These are phyloP conservation scores for Xenosphaeropsis pyriputrescens DNA, from an alignment of 2,329 filamentous ascomycete species.

Conservation along the genomic window DNA sequence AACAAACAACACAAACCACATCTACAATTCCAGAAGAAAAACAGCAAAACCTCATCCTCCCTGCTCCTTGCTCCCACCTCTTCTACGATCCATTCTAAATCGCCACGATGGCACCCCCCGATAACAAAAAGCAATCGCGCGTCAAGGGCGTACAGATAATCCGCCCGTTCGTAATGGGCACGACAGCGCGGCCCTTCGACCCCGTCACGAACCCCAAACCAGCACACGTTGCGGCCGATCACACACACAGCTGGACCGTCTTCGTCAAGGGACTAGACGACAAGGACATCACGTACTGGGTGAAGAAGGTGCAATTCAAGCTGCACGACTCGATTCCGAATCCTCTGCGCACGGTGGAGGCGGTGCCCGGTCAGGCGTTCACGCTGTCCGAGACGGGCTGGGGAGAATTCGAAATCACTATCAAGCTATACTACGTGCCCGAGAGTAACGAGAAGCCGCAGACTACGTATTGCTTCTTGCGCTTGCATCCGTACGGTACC, in stretches of 20 bases:
- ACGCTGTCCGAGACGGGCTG: slow-evolving; percentile 86
- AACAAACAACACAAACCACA: neutral
- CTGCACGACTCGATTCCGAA: slow-evolving; percentile 95
- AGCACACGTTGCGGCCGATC: slow-evolving; percentile 64
- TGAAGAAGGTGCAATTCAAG: slow-evolving; percentile 95
- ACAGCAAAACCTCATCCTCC: slow-evolving; percentile 1
- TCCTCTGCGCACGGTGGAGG: slow-evolving; percentile 55
- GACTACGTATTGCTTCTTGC: slow-evolving; percentile 85
- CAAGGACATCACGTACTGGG: slow-evolving; percentile 86
- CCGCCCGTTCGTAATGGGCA: slow-evolving; percentile 60
- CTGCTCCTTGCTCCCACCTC: neutral
- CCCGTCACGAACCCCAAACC: slow-evolving; percentile 67
- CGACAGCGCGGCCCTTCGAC: slow-evolving; percentile 66
- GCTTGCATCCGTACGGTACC: slow-evolving; percentile 80
- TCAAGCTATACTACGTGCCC: slow-evolving; percentile 85
- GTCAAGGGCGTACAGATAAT: slow-evolving; percentile 50
- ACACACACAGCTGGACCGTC: slow-evolving; percentile 94
- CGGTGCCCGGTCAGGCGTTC: slow-evolving; percentile 54
- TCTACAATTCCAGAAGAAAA: neutral
- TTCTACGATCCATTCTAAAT: no score
- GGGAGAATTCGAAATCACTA: slow-evolving; percentile 94
- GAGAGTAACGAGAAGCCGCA: slow-evolving; percentile 87
- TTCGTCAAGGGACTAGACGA: slow-evolving; percentile 85
- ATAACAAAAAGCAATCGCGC: slow-evolving; percentile 34
- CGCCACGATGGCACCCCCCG: slow-evolving; percentile 42